These are phyloP conservation scores for Rhinocladiella mackenziei DNA, from an alignment of 2,329 filamentous ascomycete genomes.

Conservation along the genomic window DNA sequence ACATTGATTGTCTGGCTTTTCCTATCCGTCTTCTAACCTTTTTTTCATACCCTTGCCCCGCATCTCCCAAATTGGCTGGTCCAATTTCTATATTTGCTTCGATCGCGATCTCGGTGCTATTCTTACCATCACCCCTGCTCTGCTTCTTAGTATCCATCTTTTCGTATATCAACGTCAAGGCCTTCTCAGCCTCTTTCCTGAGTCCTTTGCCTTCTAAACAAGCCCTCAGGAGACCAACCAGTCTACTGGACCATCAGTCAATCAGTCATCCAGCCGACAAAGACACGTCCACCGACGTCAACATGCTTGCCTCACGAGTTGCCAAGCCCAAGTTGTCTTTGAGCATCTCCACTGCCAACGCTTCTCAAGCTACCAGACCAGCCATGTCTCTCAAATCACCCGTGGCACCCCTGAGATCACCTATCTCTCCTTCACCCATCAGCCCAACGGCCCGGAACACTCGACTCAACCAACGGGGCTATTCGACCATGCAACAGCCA, in stretches of 20 bases:
- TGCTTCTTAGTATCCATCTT: slow-evolving; percentile 1
- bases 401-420: slow-evolving; percentile 37
- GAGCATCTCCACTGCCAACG: slow-evolving; percentile 40
- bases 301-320: slow-evolving; percentile 41
- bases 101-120: slow-evolving; percentile 32
- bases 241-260: slow-evolving; percentile 1
- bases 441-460: slow-evolving; percentile 42
- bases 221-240: slow-evolving; percentile 1
- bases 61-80: slow-evolving; percentile 41
- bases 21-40: slow-evolving; percentile 33
- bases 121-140: slow-evolving; percentile 14
- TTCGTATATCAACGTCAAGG: slow-evolving; percentile 11
- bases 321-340: slow-evolving; percentile 47
- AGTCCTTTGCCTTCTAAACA: not conserved
- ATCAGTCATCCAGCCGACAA: slow-evolving; percentile 6
- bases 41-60: slow-evolving; percentile 35
- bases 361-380: slow-evolving; percentile 34
- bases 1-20: slow-evolving; percentile 37
- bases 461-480: slow-evolving; percentile 36
- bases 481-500: slow-evolving; percentile 39
- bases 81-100: slow-evolving; percentile 35
- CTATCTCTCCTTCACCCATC: slow-evolving; percentile 40
- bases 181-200: slow-evolving; percentile 10
- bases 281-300: slow-evolving; percentile 10
- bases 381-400: slow-evolving; percentile 45